Conservation (phyloP, 2,329 filamentous ascomycete genomes). For the Neopestalotiopsis sp. region DNA sequence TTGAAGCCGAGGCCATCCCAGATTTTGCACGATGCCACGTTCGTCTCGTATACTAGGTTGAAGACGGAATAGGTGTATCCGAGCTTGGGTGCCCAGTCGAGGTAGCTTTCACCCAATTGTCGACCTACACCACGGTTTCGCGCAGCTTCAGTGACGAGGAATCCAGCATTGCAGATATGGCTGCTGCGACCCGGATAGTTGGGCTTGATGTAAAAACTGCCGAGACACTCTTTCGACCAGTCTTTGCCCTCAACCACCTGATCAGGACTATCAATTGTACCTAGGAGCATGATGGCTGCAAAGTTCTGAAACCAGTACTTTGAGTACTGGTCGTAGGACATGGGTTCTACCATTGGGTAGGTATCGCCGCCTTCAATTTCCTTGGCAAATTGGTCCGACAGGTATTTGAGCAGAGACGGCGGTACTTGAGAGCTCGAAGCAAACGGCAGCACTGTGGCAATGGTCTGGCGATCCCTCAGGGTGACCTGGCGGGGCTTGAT, state of each 20-base stretch:
- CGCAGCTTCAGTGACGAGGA: conserved; percentile 74
- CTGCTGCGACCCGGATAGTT: conserved; percentile 92
- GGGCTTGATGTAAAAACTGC: conserved; percentile 93
- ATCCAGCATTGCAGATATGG: conserved; percentile 87
- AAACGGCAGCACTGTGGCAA: conserved; percentile 84
- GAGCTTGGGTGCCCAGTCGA: conserved; percentile 79
- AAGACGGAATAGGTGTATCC: conserved; percentile 93
- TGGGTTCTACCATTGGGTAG: conserved; percentile 83
- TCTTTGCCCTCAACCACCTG: conserved; percentile 66
- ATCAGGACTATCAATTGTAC: conserved; percentile 69
- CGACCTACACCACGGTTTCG: conserved; percentile 77
- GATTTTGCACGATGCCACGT: conserved; percentile 86
- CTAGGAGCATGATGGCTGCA: conserved; percentile 84
- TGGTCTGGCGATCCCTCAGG: conserved; percentile 81
- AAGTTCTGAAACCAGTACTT: conserved; percentile 93
- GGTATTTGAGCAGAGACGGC: conserved; percentile 72
- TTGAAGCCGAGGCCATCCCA: conserved; percentile 95
- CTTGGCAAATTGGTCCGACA: conserved; percentile 83
- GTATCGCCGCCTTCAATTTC: conserved; percentile 93
- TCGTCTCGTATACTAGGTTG: conserved; percentile 93
- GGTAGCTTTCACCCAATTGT: conserved; percentile 76
- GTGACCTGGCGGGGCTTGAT: conserved; percentile 79
- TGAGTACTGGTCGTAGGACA: conserved; percentile 76
- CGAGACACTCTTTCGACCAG: conserved; percentile 82
- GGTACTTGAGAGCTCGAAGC: conserved; percentile 80